Evolutionary conservation across 306 rosid species (phyloP), one percentile per base, ranked within the genome.

Genomic region (Mimosa pudica): DNA sequence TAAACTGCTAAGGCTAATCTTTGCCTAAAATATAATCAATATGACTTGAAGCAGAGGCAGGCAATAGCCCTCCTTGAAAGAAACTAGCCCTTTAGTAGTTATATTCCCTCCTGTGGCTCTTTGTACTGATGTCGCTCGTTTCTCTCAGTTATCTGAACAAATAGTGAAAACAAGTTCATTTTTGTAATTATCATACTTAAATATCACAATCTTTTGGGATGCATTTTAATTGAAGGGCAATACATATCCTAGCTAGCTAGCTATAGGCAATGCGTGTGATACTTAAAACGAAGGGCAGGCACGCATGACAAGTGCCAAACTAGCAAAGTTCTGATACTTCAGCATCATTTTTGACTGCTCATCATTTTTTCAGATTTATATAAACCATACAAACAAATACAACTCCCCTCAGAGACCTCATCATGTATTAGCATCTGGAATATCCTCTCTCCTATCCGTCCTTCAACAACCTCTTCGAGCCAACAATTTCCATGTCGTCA

Each of bases 381-480:
- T 30, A 10, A 30, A n/a, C 69, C 69, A 65, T 65, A 65, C 24
- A 32, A 62, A 10, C 2, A 35, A 2, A 13, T 13, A 35, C 24
- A 36, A 14, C n/a, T 12, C 10, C 64, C 20, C 64, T 3, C 7
- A 52, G 6, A 46, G 9, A 52, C 17, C 60, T 55, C 38, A 32
- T 24, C 30, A 24, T 24, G 1, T 62, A 52, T 51, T 4, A n/a
- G 35, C 20, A 42, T 24, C 8, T 61, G 65, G 89, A 86, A 88
- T 86, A 84, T 82, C 85, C 92, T 32, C 10, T 5, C 5, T 73
- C 47, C 82, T 77, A 46, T 75, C 80, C 65, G 20, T 52, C 45
- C 68, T 64, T 71, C 74, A 64, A 73, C 79, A 52, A 74, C 41
- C 41, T 7, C 75, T 49, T 49, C 2, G 55, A 45, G 33, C 38